Conservation (phyloP, 352 stramenopile genomes). For the Globisporangium uncinulatum region DNA sequence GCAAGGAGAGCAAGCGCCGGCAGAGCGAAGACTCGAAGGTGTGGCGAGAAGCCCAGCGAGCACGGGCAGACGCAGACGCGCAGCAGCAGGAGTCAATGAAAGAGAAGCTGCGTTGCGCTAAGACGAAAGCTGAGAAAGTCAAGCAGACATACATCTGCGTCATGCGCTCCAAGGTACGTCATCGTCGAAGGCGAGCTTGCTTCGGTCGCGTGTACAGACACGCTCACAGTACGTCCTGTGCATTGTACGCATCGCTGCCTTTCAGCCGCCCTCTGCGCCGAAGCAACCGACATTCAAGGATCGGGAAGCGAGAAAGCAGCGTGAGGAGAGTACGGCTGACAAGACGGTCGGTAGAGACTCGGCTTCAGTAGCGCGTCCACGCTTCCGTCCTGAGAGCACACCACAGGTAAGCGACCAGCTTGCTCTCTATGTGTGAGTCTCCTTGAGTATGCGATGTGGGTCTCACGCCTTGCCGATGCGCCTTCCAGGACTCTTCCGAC, state of each 20-base stretch:
- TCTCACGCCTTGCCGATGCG: background rate
- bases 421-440: background rate
- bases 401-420: background rate
- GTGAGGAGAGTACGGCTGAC: constrained; percentile 1
- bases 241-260: background rate
- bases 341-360: background rate
- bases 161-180: constrained; percentile 6
- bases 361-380: background rate
- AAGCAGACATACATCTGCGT: constrained; percentile 2
- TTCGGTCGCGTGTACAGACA: background rate
- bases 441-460: background rate
- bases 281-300: constrained; percentile 9
- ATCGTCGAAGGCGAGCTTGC: background rate
- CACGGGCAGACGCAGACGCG: constrained; percentile 1
- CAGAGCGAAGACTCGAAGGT: constrained; percentile 6
- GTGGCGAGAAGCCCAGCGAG: constrained; percentile 1
- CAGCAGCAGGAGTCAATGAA: constrained; percentile 1
- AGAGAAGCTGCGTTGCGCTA: background rate
- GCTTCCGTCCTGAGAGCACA: background rate
- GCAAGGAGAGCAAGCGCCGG: constrained; percentile 14
- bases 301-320: constrained; percentile 11
- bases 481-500: constrained; percentile 7
- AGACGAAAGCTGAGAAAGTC: constrained; percentile 7
- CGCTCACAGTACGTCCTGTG: background rate
- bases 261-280: background rate